These are phyloP conservation scores for Dorcoceras hygrometricum DNA, from an alignment of 257 asterid genomes.

Conservation along the genomic window DNA sequence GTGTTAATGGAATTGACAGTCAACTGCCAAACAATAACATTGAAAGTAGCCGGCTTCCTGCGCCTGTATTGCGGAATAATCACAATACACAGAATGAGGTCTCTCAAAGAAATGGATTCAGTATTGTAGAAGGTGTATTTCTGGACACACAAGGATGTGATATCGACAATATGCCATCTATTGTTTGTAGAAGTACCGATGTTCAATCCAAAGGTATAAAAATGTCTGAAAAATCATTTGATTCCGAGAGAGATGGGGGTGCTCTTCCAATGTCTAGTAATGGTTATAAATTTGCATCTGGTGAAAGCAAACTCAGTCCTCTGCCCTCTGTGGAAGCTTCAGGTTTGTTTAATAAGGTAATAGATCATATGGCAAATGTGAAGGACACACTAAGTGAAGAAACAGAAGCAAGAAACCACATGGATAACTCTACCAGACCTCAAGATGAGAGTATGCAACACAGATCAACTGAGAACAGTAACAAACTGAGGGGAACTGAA, in stretches of 20 bases:
- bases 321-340: slow-evolving; percentile 35
- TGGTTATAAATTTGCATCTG: slow-evolving; percentile 30
- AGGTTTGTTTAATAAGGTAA: slow-evolving; percentile 34
- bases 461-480: slow-evolving; percentile 28
- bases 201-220: slow-evolving; percentile 34
- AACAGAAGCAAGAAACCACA: slow-evolving; percentile 29
- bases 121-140: slow-evolving; percentile 36
- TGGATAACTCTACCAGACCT: slow-evolving; percentile 25
- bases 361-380: slow-evolving; percentile 32
- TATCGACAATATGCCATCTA: slow-evolving; percentile 39
- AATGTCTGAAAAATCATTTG: slow-evolving; percentile 35
- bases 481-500: slow-evolving; percentile 41
- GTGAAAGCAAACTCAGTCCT: slow-evolving; percentile 38
- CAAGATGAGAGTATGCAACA: slow-evolving; percentile 38
- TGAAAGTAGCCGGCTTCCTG: slow-evolving; percentile 54
- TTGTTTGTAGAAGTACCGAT: slow-evolving; percentile 51
- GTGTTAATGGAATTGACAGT: slow-evolving; percentile 52
- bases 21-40: slow-evolving; percentile 50
- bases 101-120: slow-evolving; percentile 49
- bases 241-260: slow-evolving; percentile 33
- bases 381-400: slow-evolving; percentile 30
- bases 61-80: slow-evolving; percentile 71
- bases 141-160: slow-evolving; percentile 40
- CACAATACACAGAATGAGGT: slow-evolving; percentile 58
- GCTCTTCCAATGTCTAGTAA: slow-evolving; percentile 28